Evolutionary conservation across 257 asterid genomes (phyloP).

Genomic region (Ilex asprella): DNA sequence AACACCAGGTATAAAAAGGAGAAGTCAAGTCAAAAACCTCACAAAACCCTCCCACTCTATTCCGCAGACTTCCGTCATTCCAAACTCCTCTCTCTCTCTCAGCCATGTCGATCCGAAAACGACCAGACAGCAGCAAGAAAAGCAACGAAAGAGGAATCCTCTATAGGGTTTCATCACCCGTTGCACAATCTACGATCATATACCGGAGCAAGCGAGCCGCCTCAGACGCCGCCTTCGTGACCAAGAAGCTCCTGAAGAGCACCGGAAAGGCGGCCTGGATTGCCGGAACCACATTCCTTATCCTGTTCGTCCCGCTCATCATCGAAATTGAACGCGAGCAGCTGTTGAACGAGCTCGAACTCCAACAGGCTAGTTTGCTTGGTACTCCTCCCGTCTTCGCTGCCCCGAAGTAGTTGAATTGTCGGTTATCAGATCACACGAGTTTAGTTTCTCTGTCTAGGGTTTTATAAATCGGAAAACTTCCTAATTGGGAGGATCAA

Average conservation of each 20-base stretch:
- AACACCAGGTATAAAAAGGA: too few relatives aligned
- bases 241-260: constrained; percentile 59
- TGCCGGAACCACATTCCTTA: constrained; percentile 66
- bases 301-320: constrained; percentile 69
- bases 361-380: constrained; percentile 80
- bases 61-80: too few relatives aligned
- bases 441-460: too few relatives aligned
- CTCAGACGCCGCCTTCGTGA: constrained; percentile 51
- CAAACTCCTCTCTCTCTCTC: too few relatives aligned
- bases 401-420: constrained; percentile 10
- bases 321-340: constrained; percentile 86
- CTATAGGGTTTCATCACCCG: constrained; percentile 19
- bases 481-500: too few relatives aligned
- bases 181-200: constrained; percentile 54
- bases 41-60: too few relatives aligned
- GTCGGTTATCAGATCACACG: too few relatives aligned
- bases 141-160: constrained; percentile 19
- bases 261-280: constrained; percentile 95
- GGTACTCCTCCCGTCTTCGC: constrained; percentile 35
- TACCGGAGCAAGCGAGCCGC: constrained; percentile 69
- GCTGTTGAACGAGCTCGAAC: constrained; percentile 65
- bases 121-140: constrained; percentile 9
- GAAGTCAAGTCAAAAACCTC: too few relatives aligned
- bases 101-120: constrained; percentile 12
- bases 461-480: too few relatives aligned